These are phyloP conservation scores for Vigna nakashimae DNA, from an alignment of 306 rosid genomes.

Conservation along the genomic window DNA sequence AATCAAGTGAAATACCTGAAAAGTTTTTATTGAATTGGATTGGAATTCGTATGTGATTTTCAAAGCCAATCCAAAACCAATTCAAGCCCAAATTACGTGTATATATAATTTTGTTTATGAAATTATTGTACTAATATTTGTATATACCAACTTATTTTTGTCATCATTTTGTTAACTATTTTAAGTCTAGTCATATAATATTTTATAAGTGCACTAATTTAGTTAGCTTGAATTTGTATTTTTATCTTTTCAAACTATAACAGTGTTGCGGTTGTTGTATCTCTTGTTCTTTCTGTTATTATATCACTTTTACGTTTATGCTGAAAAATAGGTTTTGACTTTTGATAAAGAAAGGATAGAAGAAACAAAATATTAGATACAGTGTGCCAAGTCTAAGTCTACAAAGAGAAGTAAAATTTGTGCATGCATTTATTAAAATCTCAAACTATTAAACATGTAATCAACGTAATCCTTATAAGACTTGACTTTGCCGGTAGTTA, in stretches of 20 bases:
- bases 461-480: background rate
- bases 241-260: background rate
- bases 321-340: background rate
- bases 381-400: background rate
- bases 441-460: background rate
- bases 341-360: background rate
- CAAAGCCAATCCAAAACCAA: background rate
- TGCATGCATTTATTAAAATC: background rate
- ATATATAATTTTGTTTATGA: background rate
- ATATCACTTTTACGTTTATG: background rate
- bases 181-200: background rate
- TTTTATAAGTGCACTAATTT: background rate
- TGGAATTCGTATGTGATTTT: background rate
- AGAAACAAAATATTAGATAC: background rate
- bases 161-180: background rate
- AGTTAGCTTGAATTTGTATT: background rate
- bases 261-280: background rate
- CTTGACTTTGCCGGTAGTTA: background rate
- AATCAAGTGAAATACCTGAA: background rate
- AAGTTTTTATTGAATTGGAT: background rate
- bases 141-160: background rate
- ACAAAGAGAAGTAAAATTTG: background rate
- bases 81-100: background rate
- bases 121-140: background rate
- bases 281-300: background rate